phyloP scores from a whole-genome alignment of 345 rosid genomes.

The Eutrema heterophyllum region DNA sequence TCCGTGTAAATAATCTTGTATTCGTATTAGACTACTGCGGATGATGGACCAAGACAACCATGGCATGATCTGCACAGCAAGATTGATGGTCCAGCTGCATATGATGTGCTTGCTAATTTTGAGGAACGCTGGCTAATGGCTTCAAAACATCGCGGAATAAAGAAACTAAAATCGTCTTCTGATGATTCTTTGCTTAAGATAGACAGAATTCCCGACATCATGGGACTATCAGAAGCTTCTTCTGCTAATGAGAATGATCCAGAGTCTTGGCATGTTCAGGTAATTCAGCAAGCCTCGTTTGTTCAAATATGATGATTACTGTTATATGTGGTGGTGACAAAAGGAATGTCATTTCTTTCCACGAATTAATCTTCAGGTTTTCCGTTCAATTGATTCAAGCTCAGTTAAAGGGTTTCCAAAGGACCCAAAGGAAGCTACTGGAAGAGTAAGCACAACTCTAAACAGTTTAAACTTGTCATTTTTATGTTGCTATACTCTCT shows the following conservation, averaged over 20 bases:
- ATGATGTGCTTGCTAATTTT: conserved; percentile 77
- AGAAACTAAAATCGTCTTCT: conserved; percentile 47
- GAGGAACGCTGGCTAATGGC: conserved; percentile 90
- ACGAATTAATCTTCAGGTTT: conserved; percentile 39
- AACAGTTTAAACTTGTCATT: not conserved
- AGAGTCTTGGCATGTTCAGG: conserved; percentile 91
- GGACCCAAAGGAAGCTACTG: conserved; percentile 68
- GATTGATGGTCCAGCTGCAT: conserved; percentile 93
- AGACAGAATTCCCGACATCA: conserved; percentile 75
- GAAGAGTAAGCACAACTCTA: conserved; percentile 44
- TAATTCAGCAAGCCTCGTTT: conserved; percentile 25
- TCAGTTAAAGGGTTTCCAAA: conserved; percentile 85
- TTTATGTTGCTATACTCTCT: conserved; percentile 2
- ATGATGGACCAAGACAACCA: conserved; percentile 42
- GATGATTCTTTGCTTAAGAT: conserved; percentile 73
- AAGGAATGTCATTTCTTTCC: not conserved
- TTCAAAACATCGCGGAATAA: conserved; percentile 64
- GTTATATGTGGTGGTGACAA: not conserved
- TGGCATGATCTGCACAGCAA: conserved; percentile 48
- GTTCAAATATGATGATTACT: not conserved
- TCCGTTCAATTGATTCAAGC: conserved; percentile 88
- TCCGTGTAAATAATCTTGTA: not conserved
- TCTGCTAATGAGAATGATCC: conserved; percentile 42
- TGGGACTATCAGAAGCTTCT: conserved; percentile 48
- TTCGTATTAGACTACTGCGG: conserved; percentile 39